phyloP scores from a whole-genome alignment of 768 basidiomycete species.

The Kwoniella sp. region DNA sequence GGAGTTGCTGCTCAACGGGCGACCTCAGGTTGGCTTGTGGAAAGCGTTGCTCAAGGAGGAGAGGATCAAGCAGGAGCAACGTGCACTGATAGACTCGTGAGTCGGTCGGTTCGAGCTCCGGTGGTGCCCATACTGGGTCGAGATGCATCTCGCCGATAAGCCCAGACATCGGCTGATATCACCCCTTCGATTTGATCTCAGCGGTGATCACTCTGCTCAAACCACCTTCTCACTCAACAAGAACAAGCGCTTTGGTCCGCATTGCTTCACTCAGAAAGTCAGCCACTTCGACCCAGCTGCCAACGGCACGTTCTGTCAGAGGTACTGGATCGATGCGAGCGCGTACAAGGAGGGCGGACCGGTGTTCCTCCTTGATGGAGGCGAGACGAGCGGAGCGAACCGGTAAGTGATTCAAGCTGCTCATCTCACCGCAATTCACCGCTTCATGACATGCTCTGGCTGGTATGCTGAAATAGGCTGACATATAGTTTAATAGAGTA shows the following conservation, averaged over 20 bases:
- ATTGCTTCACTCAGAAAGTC: slow-evolving; percentile 75
- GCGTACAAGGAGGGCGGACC: slow-evolving; percentile 74
- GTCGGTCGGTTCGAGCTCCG: neutral
- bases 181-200: too few species aligned
- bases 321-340: slow-evolving; percentile 86
- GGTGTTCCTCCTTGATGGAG: slow-evolving; percentile 85
- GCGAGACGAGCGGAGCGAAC: slow-evolving; percentile 83
- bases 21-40: slow-evolving; percentile 40
- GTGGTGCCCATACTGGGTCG: neutral
- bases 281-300: slow-evolving; percentile 65
- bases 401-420: too few species aligned
- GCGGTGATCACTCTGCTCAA: neutral
- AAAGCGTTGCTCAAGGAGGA: slow-evolving; percentile 23
- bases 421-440: too few species aligned
- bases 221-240: neutral
- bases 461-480: neutral
- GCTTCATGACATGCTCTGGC: neutral
- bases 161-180: neutral
- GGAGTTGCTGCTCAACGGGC: slow-evolving; percentile 29
- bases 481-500: slow-evolving; percentile 25
- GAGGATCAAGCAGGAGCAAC: neutral
- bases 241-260: slow-evolving; percentile 26
- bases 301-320: slow-evolving; percentile 69
- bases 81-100: neutral
- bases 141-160: neutral